Conservation (phyloP, 257 asterid genomes). For the Solanum sejunctum region DNA sequence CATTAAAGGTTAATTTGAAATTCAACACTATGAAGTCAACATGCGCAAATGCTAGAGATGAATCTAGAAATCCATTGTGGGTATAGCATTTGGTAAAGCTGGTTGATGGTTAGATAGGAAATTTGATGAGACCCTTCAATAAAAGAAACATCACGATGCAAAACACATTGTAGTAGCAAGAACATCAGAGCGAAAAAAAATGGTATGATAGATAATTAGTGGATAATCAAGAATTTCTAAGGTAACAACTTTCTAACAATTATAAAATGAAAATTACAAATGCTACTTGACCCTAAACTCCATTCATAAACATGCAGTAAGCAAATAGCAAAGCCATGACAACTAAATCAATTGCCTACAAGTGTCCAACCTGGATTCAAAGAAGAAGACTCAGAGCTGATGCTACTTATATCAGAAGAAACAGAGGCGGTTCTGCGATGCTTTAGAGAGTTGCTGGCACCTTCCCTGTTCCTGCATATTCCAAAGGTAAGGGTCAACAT, state of each 20-base stretch:
- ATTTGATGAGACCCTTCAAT: background rate
- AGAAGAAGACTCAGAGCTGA: constrained; percentile 42
- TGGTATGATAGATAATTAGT: background rate
- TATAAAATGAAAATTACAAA: background rate
- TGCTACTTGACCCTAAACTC: background rate
- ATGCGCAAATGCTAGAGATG: background rate
- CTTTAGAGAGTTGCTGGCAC: constrained; percentile 31
- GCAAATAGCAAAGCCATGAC: background rate
- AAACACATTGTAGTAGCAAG: background rate
- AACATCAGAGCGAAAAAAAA: background rate
- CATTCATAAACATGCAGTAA: background rate
- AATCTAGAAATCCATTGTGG: background rate
- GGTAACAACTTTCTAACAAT: background rate
- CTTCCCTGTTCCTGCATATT: constrained; percentile 43
- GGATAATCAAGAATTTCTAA: background rate
- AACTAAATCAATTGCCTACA: background rate
- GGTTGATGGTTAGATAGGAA: background rate
- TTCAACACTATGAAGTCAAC: background rate
- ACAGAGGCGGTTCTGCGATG: constrained; percentile 66
- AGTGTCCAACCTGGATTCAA: constrained; percentile 47
- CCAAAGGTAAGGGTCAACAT: constrained; percentile 1
- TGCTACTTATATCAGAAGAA: constrained; percentile 82
- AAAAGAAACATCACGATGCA: background rate
- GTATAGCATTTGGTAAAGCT: background rate
- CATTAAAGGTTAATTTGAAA: background rate